A percentile compares a stretch with the other conserved stretches of the same genome.
Evolutionary conservation across 139 green algal genomes (phyloP).

Genomic region (Haematococcus sp.): DNA sequence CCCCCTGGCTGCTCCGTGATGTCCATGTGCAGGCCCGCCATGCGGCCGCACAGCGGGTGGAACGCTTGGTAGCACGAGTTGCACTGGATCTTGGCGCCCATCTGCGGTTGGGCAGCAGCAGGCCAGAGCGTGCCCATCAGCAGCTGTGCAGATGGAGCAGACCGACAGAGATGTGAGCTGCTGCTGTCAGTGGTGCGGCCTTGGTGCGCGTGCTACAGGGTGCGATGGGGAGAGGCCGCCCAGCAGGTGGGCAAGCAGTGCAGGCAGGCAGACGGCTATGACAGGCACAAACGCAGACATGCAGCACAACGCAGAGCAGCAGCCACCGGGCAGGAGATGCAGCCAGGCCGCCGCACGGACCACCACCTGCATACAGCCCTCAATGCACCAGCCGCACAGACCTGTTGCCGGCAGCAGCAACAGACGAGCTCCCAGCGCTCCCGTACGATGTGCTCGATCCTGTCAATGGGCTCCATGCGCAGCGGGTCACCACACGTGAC

Average conservation of each 20-base stretch:
- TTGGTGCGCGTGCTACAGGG: too few species aligned
- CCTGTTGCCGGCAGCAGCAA: slow-evolving; percentile 76
- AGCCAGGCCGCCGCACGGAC: too few species aligned
- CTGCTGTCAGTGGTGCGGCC: too few species aligned
- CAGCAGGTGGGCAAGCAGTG: too few species aligned
- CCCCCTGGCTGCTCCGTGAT: slow-evolving; percentile 50
- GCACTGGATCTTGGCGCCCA: slow-evolving; percentile 95
- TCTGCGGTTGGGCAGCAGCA: slow-evolving; percentile 58
- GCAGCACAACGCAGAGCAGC: too few species aligned
- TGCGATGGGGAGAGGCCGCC: too few species aligned
- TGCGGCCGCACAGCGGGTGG: slow-evolving; percentile 85
- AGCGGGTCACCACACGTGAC: slow-evolving; percentile 4
- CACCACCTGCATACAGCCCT: too few species aligned
- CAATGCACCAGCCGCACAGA: slow-evolving; percentile 71
- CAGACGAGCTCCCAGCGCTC: slow-evolving; percentile 91
- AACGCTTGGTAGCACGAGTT: slow-evolving; percentile 81
- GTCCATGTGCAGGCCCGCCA: slow-evolving; percentile 85
- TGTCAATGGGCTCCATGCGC: slow-evolving; percentile 81
- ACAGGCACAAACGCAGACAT: too few species aligned
- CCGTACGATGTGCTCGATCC: slow-evolving; percentile 74
- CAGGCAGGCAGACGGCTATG: too few species aligned
- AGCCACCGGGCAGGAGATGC: too few species aligned
- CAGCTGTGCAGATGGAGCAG: neutral
- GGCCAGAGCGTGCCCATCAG: too few species aligned
- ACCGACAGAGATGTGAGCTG: too few species aligned